These are phyloP conservation scores for Backusella westeae DNA, from an alignment of 192 early-diverging fungal species.

Conservation along the genomic window DNA sequence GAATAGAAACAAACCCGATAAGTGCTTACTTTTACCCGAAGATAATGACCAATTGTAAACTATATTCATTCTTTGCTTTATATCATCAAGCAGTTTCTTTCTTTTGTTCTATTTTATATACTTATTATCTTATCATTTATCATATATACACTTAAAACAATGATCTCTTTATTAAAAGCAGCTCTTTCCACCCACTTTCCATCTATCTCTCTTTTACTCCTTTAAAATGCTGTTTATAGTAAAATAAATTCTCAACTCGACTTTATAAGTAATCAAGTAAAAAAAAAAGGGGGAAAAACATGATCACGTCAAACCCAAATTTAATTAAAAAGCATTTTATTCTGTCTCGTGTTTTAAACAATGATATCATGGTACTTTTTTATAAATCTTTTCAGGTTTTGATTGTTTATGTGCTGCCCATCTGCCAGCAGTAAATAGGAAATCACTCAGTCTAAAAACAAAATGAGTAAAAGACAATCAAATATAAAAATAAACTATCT, in stretches of 20 bases:
- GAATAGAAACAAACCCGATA: too few species aligned
- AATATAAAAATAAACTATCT: constrained; percentile 14
- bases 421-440: constrained; percentile 86
- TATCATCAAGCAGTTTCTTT: too few species aligned
- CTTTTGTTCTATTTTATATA: too few species aligned
- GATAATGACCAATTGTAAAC: not conserved
- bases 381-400: constrained; percentile 76
- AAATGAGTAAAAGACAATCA: not conserved
- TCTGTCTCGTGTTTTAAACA: not conserved
- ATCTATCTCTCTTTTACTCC: too few species aligned
- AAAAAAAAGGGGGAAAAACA: not conserved
- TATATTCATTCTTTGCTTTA: too few species aligned
- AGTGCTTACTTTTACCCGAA: not conserved
- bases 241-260: not conserved
- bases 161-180: too few species aligned
- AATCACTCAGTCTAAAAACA: constrained; percentile 74
- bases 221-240: not conserved
- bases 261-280: not conserved
- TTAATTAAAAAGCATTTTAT: not conserved
- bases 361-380: constrained; percentile 18
- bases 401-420: constrained; percentile 73
- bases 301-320: not conserved
- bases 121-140: too few species aligned
- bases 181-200: too few species aligned
- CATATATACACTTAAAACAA: too few species aligned